Evolutionary conservation across 345 rosid genomes (phyloP).

Genomic region (Lenwebbia sp.): DNA sequence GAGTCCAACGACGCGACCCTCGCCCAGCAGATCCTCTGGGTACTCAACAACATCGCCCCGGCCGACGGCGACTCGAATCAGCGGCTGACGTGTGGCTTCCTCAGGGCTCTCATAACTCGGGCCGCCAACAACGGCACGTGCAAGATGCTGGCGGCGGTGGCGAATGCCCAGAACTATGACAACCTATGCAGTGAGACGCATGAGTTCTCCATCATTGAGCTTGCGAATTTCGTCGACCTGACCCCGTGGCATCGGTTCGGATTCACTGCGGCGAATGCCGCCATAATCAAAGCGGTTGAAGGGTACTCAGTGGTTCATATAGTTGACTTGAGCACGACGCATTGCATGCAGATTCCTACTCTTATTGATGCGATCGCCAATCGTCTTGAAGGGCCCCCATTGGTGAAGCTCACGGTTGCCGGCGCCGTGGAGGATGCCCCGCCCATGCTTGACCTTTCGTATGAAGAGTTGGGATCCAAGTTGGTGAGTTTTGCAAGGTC

Average conservation of each 20-base stretch:
- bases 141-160: conserved; percentile 36
- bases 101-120: conserved; percentile 71
- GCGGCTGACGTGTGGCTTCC: conserved; percentile 59
- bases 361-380: conserved; percentile 63
- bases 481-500: conserved; percentile 64
- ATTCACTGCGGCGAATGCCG: conserved; percentile 78
- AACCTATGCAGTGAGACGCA: conserved; percentile 33
- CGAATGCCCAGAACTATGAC: conserved; percentile 29
- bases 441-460: conserved; percentile 50
- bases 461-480: conserved; percentile 59
- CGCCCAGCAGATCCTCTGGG: conserved; percentile 87
- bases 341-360: conserved; percentile 97
- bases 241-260: conserved; percentile 98
- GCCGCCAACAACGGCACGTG: conserved; percentile 57
- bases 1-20: conserved; percentile 72
- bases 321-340: conserved; percentile 73
- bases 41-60: conserved; percentile 77
- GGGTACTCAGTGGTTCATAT: conserved; percentile 67
- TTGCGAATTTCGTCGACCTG: conserved; percentile 75
- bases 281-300: conserved; percentile 63
- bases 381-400: conserved; percentile 43
- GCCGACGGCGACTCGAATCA: conserved; percentile 85
- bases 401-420: conserved; percentile 66
- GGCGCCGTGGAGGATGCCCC: conserved; percentile 18
- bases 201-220: conserved; percentile 68